Percentiles rank a stretch among this genome's conserved stretches.
Conservation (phyloP, 371 early-diverging fungal genomes). For the Mucor irregularis region DNA sequence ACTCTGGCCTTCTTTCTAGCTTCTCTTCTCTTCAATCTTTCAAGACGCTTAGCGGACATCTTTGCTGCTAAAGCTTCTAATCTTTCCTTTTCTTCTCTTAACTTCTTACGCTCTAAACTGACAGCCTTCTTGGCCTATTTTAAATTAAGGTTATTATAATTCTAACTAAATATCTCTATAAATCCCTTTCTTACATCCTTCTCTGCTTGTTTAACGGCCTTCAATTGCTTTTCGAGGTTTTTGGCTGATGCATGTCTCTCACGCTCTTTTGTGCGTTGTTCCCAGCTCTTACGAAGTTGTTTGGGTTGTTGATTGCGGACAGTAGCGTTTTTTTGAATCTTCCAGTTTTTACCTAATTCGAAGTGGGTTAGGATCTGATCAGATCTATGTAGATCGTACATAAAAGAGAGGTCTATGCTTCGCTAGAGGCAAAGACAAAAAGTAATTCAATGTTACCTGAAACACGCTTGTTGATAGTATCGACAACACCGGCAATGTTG, state of each 20-base stretch:
- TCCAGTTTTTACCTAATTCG: slow-evolving; percentile 53
- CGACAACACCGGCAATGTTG: slow-evolving; percentile 42
- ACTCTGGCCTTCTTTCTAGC: slow-evolving; percentile 32
- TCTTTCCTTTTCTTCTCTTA: slow-evolving; percentile 64
- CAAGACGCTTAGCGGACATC: slow-evolving; percentile 31
- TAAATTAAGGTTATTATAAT: too few relatives aligned
- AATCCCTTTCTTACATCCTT: slow-evolving; percentile 42
- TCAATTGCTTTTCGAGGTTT: slow-evolving; percentile 51
- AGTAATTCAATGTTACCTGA: slow-evolving; percentile 31
- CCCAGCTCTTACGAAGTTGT: slow-evolving; percentile 52
- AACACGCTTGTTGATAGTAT: slow-evolving; percentile 44
- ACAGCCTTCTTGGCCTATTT: slow-evolving; percentile 58
- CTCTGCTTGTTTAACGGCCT: slow-evolving; percentile 57
- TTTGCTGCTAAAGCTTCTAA: slow-evolving; percentile 50
- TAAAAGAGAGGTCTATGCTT: not conserved
- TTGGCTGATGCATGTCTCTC: slow-evolving; percentile 42
- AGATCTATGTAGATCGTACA: not conserved
- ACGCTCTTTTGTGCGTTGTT: slow-evolving; percentile 50
- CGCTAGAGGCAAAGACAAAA: not conserved
- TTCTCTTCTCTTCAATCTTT: slow-evolving; percentile 29
- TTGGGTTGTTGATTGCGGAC: slow-evolving; percentile 58
- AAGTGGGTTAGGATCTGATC: slow-evolving; percentile 2
- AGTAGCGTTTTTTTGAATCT: slow-evolving; percentile 55
- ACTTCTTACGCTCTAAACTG: slow-evolving; percentile 60
- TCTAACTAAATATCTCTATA: not conserved